Conservation (phyloP, 169 alveolate species). For the Plasmodium fragile region DNA sequence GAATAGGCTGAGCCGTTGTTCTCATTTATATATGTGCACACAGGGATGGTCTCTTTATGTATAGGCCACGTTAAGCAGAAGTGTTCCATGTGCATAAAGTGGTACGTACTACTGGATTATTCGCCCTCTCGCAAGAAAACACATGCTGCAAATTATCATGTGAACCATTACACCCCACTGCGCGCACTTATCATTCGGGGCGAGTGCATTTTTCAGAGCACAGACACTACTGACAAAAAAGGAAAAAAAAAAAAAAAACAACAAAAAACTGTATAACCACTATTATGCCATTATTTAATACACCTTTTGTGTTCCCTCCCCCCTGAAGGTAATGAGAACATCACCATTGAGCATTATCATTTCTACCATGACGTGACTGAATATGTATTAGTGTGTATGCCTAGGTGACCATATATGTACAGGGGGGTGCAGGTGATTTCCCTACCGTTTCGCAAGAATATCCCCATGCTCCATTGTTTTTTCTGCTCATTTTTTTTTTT, state of each 20-base stretch:
- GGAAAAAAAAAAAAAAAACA: background rate
- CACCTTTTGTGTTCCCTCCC: background rate
- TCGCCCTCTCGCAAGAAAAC: background rate
- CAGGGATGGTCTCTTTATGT: background rate
- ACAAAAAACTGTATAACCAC: background rate
- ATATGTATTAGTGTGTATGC: background rate
- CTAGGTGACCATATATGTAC: background rate
- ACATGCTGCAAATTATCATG: background rate
- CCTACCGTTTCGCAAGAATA: background rate
- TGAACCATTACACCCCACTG: background rate
- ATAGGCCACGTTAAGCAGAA: background rate
- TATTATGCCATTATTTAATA: background rate
- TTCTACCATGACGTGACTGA: background rate
- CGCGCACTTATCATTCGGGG: background rate
- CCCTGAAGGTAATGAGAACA: background rate
- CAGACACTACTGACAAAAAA: background rate
- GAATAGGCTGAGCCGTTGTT: background rate
- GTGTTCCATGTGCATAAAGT: background rate
- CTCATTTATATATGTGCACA: background rate
- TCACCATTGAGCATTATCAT: background rate
- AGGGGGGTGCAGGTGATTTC: background rate
- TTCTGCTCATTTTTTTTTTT: background rate
- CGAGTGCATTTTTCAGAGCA: background rate
- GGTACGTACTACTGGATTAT: background rate
- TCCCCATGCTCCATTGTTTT: background rate